These are phyloP conservation scores for Phenoliferia sp. DNA, from an alignment of 1,284 basidiomycete species.

Conservation along the genomic window DNA sequence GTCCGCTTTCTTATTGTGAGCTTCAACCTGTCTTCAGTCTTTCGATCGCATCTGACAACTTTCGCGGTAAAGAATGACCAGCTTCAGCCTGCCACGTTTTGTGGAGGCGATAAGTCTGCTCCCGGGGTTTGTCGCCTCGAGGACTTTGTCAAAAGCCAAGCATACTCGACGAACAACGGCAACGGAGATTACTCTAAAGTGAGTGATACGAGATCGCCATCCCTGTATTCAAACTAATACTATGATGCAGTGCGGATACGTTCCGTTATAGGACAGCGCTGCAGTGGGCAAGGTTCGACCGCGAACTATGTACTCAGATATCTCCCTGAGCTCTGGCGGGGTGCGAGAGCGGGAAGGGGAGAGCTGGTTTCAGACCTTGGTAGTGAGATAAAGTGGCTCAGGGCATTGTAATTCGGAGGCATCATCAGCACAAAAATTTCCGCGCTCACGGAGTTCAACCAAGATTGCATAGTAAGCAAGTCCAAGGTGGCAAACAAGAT, in stretches of 20 bases:
- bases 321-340: too few relatives aligned
- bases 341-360: too few relatives aligned
- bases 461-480: too few relatives aligned
- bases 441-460: too few relatives aligned
- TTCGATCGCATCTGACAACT: neutral
- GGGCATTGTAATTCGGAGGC: too few relatives aligned
- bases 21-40: too few relatives aligned
- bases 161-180: neutral
- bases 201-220: neutral
- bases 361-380: too few relatives aligned
- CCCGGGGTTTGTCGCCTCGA: slow-evolving; percentile 1
- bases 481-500: too few relatives aligned
- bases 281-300: neutral
- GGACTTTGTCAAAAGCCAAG: neutral
- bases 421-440: too few relatives aligned
- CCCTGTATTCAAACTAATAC: neutral
- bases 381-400: too few relatives aligned
- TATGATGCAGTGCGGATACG: neutral
- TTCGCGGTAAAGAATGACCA: slow-evolving; percentile 3
- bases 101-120: neutral
- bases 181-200: slow-evolving; percentile 7
- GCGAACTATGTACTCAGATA: too few relatives aligned
- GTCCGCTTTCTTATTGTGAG: slow-evolving; percentile 12
- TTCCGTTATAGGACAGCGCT: neutral
- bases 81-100: slow-evolving; percentile 11